phyloP scores from a whole-genome alignment of 2,329 filamentous ascomycete species.

The Tolypocladium nubicola region DNA sequence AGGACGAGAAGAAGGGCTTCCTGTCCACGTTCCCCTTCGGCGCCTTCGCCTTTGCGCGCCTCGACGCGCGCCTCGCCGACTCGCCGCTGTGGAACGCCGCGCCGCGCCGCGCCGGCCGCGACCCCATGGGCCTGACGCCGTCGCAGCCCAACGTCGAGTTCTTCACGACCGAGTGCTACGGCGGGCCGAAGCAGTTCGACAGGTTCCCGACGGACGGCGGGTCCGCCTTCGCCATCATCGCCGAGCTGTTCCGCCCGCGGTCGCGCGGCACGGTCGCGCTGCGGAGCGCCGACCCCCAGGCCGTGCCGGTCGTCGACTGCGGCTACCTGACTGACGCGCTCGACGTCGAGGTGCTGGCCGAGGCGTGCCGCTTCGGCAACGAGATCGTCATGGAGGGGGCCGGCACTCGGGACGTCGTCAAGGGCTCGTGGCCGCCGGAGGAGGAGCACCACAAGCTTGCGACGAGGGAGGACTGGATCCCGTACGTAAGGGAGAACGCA shows the following conservation, averaged over 20 bases:
- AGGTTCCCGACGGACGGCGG: slow-evolving; percentile 41
- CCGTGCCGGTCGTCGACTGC: slow-evolving; percentile 46
- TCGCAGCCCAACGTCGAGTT: slow-evolving; percentile 51
- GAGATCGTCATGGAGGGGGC: slow-evolving; percentile 48
- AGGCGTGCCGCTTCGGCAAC: slow-evolving; percentile 47
- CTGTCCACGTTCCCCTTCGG: slow-evolving; percentile 54
- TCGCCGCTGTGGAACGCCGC: slow-evolving; percentile 44
- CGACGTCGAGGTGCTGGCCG: slow-evolving; percentile 47
- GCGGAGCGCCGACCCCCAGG: slow-evolving; percentile 32
- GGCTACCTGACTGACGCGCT: slow-evolving; percentile 47
- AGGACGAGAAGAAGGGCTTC: slow-evolving; percentile 45
- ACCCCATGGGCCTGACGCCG: slow-evolving; percentile 50
- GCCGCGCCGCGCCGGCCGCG: slow-evolving; percentile 36
- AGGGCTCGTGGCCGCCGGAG: slow-evolving; percentile 47
- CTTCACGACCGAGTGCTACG: slow-evolving; percentile 52
- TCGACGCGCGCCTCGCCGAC: slow-evolving; percentile 47
- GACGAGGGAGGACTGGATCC: slow-evolving; percentile 46
- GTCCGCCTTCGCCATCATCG: slow-evolving; percentile 46
- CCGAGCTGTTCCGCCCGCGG: slow-evolving; percentile 45
- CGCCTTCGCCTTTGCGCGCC: slow-evolving; percentile 48
- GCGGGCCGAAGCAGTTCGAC: slow-evolving; percentile 46
- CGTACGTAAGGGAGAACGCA: slow-evolving; percentile 46
- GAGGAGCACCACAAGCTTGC: slow-evolving; percentile 40
- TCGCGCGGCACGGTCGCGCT: slow-evolving; percentile 46
- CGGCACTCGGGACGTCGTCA: slow-evolving; percentile 47